Conservation (phyloP, 805 yeast genomes). For the Metschnikowia sp. region DNA sequence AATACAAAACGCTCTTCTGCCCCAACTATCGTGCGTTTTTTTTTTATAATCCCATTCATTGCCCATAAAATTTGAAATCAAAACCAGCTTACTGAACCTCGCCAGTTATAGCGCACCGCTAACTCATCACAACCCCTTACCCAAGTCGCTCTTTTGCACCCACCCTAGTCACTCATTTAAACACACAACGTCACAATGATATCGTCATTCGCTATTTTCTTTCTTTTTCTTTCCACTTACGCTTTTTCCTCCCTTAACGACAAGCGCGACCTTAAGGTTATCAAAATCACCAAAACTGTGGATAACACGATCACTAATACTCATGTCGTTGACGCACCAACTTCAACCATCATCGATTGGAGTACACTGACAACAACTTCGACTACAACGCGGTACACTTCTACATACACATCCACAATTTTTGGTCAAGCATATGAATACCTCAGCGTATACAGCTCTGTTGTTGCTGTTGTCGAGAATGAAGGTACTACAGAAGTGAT, state of each 20-base stretch:
- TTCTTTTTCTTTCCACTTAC: constrained; percentile 7
- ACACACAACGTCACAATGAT: constrained; percentile 7
- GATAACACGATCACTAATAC: constrained; percentile 33
- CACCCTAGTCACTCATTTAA: constrained; percentile 13
- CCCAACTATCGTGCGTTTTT: not conserved
- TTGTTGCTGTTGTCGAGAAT: not conserved
- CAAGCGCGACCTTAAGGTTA: constrained; percentile 22
- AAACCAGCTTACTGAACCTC: not conserved
- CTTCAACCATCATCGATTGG: constrained; percentile 28
- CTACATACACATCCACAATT: constrained; percentile 42
- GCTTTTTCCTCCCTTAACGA: constrained; percentile 8
- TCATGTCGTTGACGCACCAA: constrained; percentile 29
- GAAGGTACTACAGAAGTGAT: not conserved
- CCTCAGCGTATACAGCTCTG: constrained; percentile 16
- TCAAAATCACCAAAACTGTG: constrained; percentile 34
- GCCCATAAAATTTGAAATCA: too few species aligned
- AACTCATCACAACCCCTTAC: not conserved
- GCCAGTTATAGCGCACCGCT: not conserved
- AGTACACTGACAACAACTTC: constrained; percentile 30
- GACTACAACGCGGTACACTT: constrained; percentile 41
- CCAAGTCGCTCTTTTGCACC: constrained; percentile 15
- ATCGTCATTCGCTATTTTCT: constrained; percentile 8
- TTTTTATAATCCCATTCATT: not conserved
- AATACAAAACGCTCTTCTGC: not conserved
- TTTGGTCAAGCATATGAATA: constrained; percentile 36